Conservation (phyloP, 2,329 filamentous ascomycete genomes). For the Rutstroemia sp. region DNA sequence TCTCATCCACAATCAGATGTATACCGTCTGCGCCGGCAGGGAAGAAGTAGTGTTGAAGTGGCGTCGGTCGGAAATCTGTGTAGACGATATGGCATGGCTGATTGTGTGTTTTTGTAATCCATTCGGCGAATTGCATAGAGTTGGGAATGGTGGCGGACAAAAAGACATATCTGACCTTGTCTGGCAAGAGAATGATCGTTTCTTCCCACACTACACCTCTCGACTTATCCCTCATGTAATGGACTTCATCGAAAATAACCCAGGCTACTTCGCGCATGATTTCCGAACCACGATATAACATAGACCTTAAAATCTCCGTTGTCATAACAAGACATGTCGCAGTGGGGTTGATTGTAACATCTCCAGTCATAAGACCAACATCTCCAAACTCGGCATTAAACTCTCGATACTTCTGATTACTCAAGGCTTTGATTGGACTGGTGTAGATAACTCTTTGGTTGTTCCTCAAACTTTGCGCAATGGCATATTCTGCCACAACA, state of each 20-base stretch:
- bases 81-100: conserved; percentile 99
- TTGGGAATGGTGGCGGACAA: conserved; percentile 97
- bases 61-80: conserved; percentile 95
- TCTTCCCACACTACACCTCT: conserved; percentile 99
- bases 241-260: conserved; percentile 98
- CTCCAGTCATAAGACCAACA: conserved; percentile 95
- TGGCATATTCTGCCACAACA: conserved; percentile 95
- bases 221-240: conserved; percentile 92
- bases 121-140: conserved; percentile 98
- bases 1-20: conserved; percentile 91
- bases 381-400: conserved; percentile 95
- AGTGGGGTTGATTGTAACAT: conserved; percentile 98
- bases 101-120: conserved; percentile 96
- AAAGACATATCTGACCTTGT: conserved; percentile 99
- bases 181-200: conserved; percentile 93
- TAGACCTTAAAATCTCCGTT: conserved; percentile 96
- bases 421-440: conserved; percentile 96
- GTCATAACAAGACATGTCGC: conserved; percentile 99
- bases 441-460: conserved; percentile 99
- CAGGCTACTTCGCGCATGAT: conserved; percentile 99
- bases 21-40: conserved; percentile 89
- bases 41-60: conserved; percentile 96
- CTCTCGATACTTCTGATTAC: conserved; percentile 97
- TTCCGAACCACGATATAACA: conserved; percentile 96
- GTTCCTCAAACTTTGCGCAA: conserved; percentile 92